Evolutionary conservation across 768 basidiomycete species (phyloP), one percentile per base, ranked within the genome.

Genomic region (Tubosaeta sp.): DNA sequence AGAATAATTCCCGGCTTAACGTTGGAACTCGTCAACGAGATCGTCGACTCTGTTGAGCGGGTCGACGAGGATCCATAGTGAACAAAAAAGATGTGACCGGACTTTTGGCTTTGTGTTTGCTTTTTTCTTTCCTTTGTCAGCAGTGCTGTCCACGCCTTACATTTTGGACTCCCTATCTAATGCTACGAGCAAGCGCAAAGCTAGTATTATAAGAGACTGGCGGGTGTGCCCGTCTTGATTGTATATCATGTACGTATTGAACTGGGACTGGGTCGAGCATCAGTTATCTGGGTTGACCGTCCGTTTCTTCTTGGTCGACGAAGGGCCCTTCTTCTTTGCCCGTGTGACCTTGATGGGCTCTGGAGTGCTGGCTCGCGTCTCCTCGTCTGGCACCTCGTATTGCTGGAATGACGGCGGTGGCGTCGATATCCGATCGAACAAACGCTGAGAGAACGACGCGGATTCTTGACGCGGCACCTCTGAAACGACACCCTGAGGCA

Each of bases 1-100:
- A n/a, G n/a, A n/a, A n/a, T n/a, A n/a, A n/a, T n/a, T n/a, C 97
- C 97, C 8, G 97, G 97, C 5, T 85, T 99, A 29, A 90, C 93
- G 22, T 74, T 89, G 72, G 95, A 95, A 54, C 77, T 97, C 45
- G 89, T 97, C 49, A 89, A 91, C 64, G 95, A 97, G 72, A 92
- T 94, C 57, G 90, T 93, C 22, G 91, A 94, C 66, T 91, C 90
- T 13, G 91, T 94, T 16, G 91, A 94, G 65, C 89, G 87, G 58
- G 89, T 93, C 35, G 89, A 91, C 56, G 91, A 91, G 26, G 83
- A 84, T 41, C 78, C 46, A 32, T 53, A 65, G 44, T 63, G 56
- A 56, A 42, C n/a, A 31, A 46, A 50, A 25, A 6, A 5, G 19
- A n/a, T n/a, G 46, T 38, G 16, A 52, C 35, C 46, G 22, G 12